Conservation (phyloP, 495 filamentous ascomycete genomes). For the Darksidea phi region DNA sequence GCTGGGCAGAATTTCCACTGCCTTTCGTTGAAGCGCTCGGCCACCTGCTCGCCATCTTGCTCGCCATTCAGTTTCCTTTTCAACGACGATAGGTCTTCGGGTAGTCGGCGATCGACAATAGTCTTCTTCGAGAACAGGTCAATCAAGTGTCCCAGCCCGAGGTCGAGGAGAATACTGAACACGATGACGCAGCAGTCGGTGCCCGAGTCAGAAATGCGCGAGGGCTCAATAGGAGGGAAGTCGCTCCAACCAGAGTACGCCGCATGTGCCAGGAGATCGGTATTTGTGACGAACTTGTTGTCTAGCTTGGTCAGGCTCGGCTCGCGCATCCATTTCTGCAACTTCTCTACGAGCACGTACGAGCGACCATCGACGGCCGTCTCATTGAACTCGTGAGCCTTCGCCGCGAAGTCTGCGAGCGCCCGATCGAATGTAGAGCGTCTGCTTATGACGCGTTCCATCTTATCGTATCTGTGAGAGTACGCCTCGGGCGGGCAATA, state of each 20-base stretch:
- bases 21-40: constrained; percentile 19
- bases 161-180: constrained; percentile 42
- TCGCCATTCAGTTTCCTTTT: constrained; percentile 1
- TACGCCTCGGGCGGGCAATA: neutral
- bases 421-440: neutral
- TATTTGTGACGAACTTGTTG: constrained; percentile 3
- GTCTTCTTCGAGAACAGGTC: constrained; percentile 7
- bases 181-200: constrained; percentile 36
- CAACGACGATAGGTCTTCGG: constrained; percentile 3
- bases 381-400: neutral
- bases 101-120: constrained; percentile 26
- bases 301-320: constrained; percentile 1
- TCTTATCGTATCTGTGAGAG: neutral
- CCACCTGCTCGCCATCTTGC: constrained; percentile 3
- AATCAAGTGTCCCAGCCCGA: constrained; percentile 38
- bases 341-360: constrained; percentile 3
- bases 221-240: constrained; percentile 4
- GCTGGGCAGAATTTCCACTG: constrained; percentile 38
- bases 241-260: neutral
- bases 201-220: constrained; percentile 1
- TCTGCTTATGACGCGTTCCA: constrained; percentile 9
- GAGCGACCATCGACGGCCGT: constrained; percentile 1
- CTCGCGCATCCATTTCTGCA: constrained; percentile 12
- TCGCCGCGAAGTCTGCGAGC: constrained; percentile 6
- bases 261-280: constrained; percentile 8